Base-by-base conservation (phyloP, 371 early-diverging fungal genomes). In the Blakeslea trispora region DNA sequence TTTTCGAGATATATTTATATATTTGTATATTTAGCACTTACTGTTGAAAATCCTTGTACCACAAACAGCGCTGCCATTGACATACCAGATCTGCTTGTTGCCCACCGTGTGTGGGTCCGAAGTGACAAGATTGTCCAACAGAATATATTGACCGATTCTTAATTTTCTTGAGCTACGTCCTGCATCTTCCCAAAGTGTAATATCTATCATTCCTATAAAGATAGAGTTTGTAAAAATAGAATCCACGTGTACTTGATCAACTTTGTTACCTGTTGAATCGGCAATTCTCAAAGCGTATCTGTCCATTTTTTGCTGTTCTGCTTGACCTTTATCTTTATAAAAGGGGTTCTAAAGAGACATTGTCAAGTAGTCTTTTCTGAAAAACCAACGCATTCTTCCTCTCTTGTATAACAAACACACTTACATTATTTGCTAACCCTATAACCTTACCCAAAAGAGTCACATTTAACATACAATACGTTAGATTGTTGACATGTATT, bases 101-200 rank as follows among this genome's bases (percentile, higher is more conserved):
- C 63, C 63, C 1, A 58, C 60, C 8, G 35, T 28, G 8, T 67
- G 64, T 34, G 45, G 40, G 18, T 50, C 48, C n/a, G 73, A 73
- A 14, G 76, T 76, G 1, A 62, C 60, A 10, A 76, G 50, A 3
- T 64, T 60, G 17, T 71, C 64, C 24, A 77, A 44, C 9, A 77
- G 35, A 7, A 69, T 62, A 41, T 69, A 67, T 19, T 74, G 70
- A 0, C 74, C 74, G 9, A 61, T 48, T 42, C 63, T 65, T n/a
- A 74, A 39, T 35, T 53, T 45, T 6, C 63, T 45, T 35, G 66
- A 58, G 50, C 49, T 53, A 41, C 57, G 61, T 1, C 76, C 76
- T 10, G 64, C 57, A 23, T 66, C 53, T 32, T 72, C 76, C 76
- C 77, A 77, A 10, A 77, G 52, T 13, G 74, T 74, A 35, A 77